phyloP scores from a whole-genome alignment of 1,284 basidiomycete species.

The Cutaneotrichosporon sp. region DNA sequence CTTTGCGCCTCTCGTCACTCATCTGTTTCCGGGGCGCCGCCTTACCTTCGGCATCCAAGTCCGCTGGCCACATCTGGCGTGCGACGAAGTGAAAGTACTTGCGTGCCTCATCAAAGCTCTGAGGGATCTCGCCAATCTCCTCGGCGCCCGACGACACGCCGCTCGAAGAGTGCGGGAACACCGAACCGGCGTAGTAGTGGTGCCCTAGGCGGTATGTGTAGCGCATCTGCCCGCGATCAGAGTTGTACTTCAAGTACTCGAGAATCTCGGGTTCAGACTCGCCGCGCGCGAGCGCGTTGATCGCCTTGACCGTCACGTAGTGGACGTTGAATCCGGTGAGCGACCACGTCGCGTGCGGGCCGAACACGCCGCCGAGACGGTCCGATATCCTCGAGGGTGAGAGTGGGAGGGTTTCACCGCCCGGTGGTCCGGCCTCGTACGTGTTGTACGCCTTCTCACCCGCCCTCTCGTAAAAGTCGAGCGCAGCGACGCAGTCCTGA shows the following conservation, averaged over 20 bases:
- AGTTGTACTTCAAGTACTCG: constrained; percentile 92
- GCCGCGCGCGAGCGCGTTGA: constrained; percentile 72
- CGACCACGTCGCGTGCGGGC: constrained; percentile 71
- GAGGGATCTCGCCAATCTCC: constrained; percentile 74
- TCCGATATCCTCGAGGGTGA: constrained; percentile 83
- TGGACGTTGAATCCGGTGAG: constrained; percentile 68
- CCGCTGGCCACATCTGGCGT: constrained; percentile 75
- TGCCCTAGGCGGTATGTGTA: constrained; percentile 85
- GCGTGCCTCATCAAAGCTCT: constrained; percentile 70
- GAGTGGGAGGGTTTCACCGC: constrained; percentile 80
- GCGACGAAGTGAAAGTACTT: constrained; percentile 80
- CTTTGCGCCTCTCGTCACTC: constrained; percentile 52
- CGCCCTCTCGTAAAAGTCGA: constrained; percentile 82
- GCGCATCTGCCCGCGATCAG: constrained; percentile 78
- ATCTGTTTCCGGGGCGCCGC: constrained; percentile 56
- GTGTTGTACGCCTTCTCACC: constrained; percentile 76
- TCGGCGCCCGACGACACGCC: constrained; percentile 82
- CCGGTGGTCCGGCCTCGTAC: constrained; percentile 83
- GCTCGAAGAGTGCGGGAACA: constrained; percentile 62
- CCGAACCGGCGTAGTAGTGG: constrained; percentile 90
- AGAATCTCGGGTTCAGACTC: constrained; percentile 90
- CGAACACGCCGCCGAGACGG: constrained; percentile 84
- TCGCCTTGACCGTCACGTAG: constrained; percentile 76
- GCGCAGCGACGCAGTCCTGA: constrained; percentile 69
- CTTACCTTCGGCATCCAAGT: constrained; percentile 55